Base-by-base conservation (phyloP, 106 monocot genomes). In the Dendrobium chrysotoxum region DNA sequence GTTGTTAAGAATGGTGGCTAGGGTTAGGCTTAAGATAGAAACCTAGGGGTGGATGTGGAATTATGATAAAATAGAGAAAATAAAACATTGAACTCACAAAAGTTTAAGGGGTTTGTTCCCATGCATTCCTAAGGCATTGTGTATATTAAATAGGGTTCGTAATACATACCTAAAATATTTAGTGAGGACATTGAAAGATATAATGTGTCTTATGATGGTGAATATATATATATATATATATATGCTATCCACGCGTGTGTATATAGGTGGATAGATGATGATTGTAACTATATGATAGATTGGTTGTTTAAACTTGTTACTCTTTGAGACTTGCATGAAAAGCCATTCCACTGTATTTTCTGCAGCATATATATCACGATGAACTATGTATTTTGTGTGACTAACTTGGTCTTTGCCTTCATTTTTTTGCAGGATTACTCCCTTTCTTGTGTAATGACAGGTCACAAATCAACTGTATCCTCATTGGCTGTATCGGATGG, bases 391-490 rank as follows among this genome's bases (percentile, higher is more conserved):
- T 40, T 39, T 39, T 70, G 5, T 7, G 3, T 21, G 17, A n/a
- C 38, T 74, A 42, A 74, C 74, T 42, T 21, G 18, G n/a, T 42
- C 0, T 70, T 67, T 80, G 31, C 4, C 70, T 71, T 31, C 57
- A 18, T 50, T 78, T 17, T 39, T 66, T 83, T 82, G 11, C 85
- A 94, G 97, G 97, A 92, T 83, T 87, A 85, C 73, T 88, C 91
- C 23, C 93, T 95, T 82, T 42, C 77, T 47, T 87, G 83, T 79
- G 91, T 86, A 38, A 88, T 99, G 99, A 85, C 79, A 53, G 99
- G 95, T 39, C 99, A 99, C 78, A 91, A 85, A 77, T 91, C 95
- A 53, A 88, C 91, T 75, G 95, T 99, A 28, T 95, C 91, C 78
- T 95, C 87, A 45, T 87, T 99, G 68, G 76, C 77, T 53, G 80